Percentiles rank a stretch among this genome's conserved stretches.
These are phyloP conservation scores for Achlya hypogyna DNA, from an alignment of 352 stramenopile genomes.

Conservation along the genomic window DNA sequence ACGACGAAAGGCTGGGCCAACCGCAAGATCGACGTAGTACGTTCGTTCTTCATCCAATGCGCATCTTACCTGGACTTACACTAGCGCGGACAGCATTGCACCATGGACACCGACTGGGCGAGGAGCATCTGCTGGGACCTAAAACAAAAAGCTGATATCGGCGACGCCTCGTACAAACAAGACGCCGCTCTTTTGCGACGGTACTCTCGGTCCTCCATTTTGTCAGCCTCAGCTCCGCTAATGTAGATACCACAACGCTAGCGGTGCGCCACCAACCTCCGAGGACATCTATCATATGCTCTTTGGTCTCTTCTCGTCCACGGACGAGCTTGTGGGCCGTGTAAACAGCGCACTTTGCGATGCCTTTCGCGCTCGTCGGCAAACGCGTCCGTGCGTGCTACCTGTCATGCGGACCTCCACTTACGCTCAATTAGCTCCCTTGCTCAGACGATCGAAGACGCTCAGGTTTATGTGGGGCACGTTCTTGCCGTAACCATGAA, in stretches of 20 bases:
- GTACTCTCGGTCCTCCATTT: neutral
- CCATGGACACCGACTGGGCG: conserved; percentile 9
- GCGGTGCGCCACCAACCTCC: neutral
- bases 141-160: neutral
- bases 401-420: too few relatives aligned
- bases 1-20: neutral
- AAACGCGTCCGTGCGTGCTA: neutral
- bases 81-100: too few relatives aligned
- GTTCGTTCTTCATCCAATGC: too few relatives aligned
- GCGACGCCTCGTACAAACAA: conserved; percentile 12
- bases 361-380: neutral
- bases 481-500: conserved; percentile 14
- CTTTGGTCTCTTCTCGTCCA: conserved; percentile 9
- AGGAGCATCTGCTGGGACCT: conserved; percentile 14
- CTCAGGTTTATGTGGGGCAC: conserved; percentile 16
- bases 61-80: too few relatives aligned
- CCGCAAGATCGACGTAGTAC: neutral
- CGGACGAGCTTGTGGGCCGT: neutral
- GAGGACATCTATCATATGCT: conserved; percentile 10
- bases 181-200: conserved; percentile 5
- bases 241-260: conserved; percentile 9
- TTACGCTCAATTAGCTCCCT: neutral
- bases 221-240: neutral
- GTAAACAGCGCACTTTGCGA: conserved; percentile 15
- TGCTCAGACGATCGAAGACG: neutral